Base-by-base conservation (phyloP, 2,329 filamentous ascomycete species). In the Xylaria sp. region DNA sequence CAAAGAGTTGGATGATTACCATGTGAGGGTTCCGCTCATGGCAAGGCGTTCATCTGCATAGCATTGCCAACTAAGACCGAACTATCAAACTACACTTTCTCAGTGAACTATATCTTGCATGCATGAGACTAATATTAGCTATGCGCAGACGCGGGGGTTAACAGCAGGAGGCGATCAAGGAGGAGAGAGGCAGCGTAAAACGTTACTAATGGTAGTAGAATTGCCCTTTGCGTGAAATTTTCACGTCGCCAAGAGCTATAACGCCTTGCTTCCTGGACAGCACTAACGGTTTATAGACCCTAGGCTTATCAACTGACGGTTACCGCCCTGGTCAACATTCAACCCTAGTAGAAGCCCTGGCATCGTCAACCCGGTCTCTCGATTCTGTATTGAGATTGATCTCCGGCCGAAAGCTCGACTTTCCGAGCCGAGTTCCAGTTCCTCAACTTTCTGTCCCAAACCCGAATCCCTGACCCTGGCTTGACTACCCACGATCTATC, bases 1-100 rank as follows among this genome's bases (percentile, higher is more conserved):
- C 55, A 28, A 28, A 44, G 23, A 32, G 46, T 44, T 1, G 15
- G 39, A 8, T 20, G 32, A 28, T 15, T 34, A 44, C 25, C 46
- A 39, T 58, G 15, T 23, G 34, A 12, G 13, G 7, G 23, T 3
- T 32, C 41, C 39, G 39, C 12, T 20, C 13, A 39, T 41, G 37
- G 37, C 39, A 13, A 54, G 63, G 55, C 12, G 13, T 37, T 23
- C 41, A 64, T 50, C 52, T 64, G 62, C 54, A 65, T 5, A 52
- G 18, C 62, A 58, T 58, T 50, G 15, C 34, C 18, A 39, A 44
- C 37, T 41, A 44, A 18, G 51, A 39, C 12, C 44, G 13, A 51
- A 57, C 46, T 44, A 46, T 37, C 34, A 50, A 64, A 57, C 41
- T 46, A 54, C 34, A 41, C 25, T 50, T 48, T 25, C 41, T 58